These are phyloP conservation scores for Gomphus sp. DNA, from an alignment of 1,284 basidiomycete genomes.

Conservation along the genomic window DNA sequence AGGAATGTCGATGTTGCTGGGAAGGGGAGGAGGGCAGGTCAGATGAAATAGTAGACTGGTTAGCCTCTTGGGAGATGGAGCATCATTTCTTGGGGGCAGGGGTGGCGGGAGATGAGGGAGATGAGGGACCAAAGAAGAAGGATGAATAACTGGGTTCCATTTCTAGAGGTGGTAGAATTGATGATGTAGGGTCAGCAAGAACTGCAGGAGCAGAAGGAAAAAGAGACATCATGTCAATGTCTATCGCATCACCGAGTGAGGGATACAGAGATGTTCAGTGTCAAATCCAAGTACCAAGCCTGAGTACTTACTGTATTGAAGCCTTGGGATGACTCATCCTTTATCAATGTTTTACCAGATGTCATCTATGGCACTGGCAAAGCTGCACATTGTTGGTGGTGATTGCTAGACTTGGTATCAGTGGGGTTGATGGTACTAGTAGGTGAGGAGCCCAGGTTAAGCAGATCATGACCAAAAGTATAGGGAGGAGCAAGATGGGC, in stretches of 20 bases:
- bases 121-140: constrained; percentile 51
- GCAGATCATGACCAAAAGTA: constrained; percentile 65
- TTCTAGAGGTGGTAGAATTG: constrained; percentile 40
- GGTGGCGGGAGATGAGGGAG: constrained; percentile 33
- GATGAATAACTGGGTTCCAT: constrained; percentile 44
- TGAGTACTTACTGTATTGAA: constrained; percentile 5
- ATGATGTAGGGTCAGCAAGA: constrained; percentile 21
- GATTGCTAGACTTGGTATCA: too few relatives aligned
- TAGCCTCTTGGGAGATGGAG: constrained; percentile 53
- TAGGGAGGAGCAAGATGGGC: constrained; percentile 30
- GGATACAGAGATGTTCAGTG: constrained; percentile 11
- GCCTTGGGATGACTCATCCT: too few relatives aligned
- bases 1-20: too few relatives aligned
- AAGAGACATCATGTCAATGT: constrained; percentile 47
- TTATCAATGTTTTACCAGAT: too few relatives aligned
- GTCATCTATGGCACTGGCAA: too few relatives aligned
- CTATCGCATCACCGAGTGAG: constrained; percentile 62
- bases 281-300: neutral
- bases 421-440: too few relatives aligned
- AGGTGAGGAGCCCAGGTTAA: too few relatives aligned
- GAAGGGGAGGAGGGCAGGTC: constrained; percentile 55
- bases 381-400: too few relatives aligned
- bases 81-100: constrained; percentile 54
- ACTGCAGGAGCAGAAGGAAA: constrained; percentile 17
- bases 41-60: constrained; percentile 39